Base-by-base conservation (phyloP, 106 monocot genomes). In the Platanthera zijinensis region DNA sequence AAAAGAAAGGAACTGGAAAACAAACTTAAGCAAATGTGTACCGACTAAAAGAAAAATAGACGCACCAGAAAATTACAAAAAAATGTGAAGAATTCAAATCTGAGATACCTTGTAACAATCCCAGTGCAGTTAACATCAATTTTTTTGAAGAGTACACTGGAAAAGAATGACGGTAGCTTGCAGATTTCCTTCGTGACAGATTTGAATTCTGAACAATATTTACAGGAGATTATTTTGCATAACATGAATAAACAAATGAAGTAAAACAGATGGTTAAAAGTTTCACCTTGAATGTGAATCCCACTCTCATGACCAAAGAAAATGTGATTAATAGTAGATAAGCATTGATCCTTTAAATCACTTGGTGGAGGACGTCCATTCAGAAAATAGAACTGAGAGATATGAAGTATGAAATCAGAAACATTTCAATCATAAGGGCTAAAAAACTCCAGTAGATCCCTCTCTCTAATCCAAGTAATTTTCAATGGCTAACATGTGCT, bases 81-180 rank as follows among this genome's bases (percentile, higher is more conserved):
- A 39, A 39, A 39, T 39, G 21, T 21, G 8, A 62, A 21, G 62
- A 22, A 62, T 62, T 22, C 62, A 22, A 22, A 7, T 15, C 13
- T 62, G 0, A 21, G 5, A 73, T 83, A 93, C 96, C 86, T 91
- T 80, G 89, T 85, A 51, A 97, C 77, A 49, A 73, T 63, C 47
- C 96, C 91, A 69, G 49, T 56, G 70, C 82, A 83, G 18, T 86
- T 84, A 54, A 72, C 75, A 80, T 97, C 93, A 75, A 97, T 88
- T 81, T 89, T 91, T 85, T 81, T 86, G 69, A 97, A 97, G 76
- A 97, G 89, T 48, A 51, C 78, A 70, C 75, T 85, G 57, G 91
- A 91, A 69, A 93, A 89, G 83, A 93, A 97, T 75, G 96, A 89
- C 52, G 96, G 96, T 2, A 97, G 80, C 75, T 93, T 97, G 89